Percentiles rank a stretch among this genome's conserved stretches.
Evolutionary conservation across 306 rosid species (phyloP).

Genomic region (Coriaria nepalensis): DNA sequence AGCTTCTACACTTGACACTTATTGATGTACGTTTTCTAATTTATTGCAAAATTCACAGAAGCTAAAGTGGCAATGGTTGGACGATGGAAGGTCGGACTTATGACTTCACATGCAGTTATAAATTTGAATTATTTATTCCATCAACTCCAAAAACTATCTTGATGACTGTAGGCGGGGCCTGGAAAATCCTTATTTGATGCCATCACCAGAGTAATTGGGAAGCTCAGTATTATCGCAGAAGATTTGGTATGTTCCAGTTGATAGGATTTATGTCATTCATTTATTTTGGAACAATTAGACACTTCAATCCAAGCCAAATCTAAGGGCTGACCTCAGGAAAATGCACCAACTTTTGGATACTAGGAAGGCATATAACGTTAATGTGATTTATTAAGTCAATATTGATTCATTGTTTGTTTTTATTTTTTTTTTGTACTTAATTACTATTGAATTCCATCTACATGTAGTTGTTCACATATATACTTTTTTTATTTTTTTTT

Average conservation of each 20-base stretch:
- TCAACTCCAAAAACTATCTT: slow-evolving; percentile 16
- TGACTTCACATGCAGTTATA: slow-evolving; percentile 13
- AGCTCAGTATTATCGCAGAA: slow-evolving; percentile 71
- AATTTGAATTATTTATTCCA: slow-evolving; percentile 12
- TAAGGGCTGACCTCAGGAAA: too few species aligned
- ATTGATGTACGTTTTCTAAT: slow-evolving; percentile 15
- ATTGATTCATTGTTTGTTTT: too few species aligned
- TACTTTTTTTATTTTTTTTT: too few species aligned
- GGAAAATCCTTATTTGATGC: slow-evolving; percentile 72
- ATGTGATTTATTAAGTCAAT: too few species aligned
- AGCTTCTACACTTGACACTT: slow-evolving; percentile 13
- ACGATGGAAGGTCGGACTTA: slow-evolving; percentile 73
- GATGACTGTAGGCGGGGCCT: slow-evolving; percentile 74
- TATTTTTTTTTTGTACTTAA: too few species aligned
- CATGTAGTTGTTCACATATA: too few species aligned
- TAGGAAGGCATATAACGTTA: too few species aligned
- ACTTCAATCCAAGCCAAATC: too few species aligned
- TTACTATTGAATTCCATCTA: too few species aligned
- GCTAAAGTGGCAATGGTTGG: slow-evolving; percentile 81
- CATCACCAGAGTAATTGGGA: slow-evolving; percentile 61
- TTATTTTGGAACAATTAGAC: too few species aligned
- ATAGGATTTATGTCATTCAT: too few species aligned
- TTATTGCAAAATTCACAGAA: slow-evolving; percentile 38
- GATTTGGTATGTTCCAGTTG: slow-evolving; percentile 57
- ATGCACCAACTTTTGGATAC: too few species aligned